phyloP scores from a whole-genome alignment of 306 rosid genomes.

The Pueraria montana region DNA sequence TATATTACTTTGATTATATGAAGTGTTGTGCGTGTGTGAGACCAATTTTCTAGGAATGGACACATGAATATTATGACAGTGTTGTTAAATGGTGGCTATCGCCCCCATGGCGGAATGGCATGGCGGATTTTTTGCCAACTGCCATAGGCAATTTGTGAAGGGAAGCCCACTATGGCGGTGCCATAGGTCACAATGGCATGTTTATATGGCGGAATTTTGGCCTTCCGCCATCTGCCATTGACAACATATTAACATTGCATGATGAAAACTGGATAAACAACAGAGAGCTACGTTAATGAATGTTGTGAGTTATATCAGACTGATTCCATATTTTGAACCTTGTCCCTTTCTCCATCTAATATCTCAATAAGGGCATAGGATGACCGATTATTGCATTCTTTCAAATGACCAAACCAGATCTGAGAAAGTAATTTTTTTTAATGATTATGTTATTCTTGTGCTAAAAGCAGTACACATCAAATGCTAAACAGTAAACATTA shows the following conservation, averaged over 20 bases:
- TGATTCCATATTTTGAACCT: neutral
- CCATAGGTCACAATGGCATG: no score
- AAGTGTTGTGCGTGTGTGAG: neutral
- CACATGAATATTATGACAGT: no score
- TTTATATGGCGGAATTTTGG: no score
- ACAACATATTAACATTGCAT: no score
- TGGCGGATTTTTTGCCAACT: no score
- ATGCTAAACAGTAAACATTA: neutral
- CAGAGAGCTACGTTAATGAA: neutral
- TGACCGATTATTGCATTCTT: neutral
- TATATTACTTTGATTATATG: neutral
- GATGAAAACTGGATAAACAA: constrained; percentile 9
- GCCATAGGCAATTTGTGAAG: no score
- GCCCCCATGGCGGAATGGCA: no score
- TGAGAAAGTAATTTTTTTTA: neutral
- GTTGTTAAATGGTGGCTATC: no score
- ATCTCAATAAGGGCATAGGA: neutral
- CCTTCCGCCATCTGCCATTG: no score
- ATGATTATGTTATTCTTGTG: neutral
- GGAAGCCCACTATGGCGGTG: no score
- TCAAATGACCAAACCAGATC: neutral
- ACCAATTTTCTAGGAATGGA: neutral
- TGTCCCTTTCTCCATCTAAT: neutral
- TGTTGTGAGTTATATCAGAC: neutral
- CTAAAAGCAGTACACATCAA: neutral